A percentile compares a stretch with the other conserved stretches of the same genome.
Conservation (phyloP, 1,139 yeast genomes). For the Suhomyces panamericanus region DNA sequence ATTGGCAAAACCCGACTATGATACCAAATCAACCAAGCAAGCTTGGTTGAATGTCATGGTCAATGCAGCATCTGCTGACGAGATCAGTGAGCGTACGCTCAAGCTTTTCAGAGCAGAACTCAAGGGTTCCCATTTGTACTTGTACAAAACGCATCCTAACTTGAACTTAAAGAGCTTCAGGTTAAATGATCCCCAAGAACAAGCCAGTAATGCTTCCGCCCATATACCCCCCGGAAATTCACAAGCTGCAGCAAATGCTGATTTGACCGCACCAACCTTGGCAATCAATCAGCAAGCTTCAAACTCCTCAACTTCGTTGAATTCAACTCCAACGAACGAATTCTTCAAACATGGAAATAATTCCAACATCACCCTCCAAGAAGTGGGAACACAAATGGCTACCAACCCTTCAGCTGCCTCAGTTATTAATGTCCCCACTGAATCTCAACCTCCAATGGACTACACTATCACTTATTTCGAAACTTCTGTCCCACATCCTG, state of each 20-base stretch:
- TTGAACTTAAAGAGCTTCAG: slow-evolving; percentile 49
- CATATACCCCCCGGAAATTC: not conserved
- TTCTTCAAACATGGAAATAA: slow-evolving; percentile 18
- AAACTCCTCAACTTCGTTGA: slow-evolving; percentile 7
- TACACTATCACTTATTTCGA: slow-evolving; percentile 27
- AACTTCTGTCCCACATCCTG: slow-evolving; percentile 61
- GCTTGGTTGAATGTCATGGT: slow-evolving; percentile 47
- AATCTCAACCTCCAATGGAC: slow-evolving; percentile 12
- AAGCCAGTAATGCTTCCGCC: not conserved
- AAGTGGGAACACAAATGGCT: slow-evolving; percentile 9
- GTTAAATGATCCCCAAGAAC: slow-evolving; percentile 14
- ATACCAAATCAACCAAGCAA: slow-evolving; percentile 32
- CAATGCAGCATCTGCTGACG: slow-evolving; percentile 32
- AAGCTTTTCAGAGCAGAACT: slow-evolving; percentile 61
- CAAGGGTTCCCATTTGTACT: slow-evolving; percentile 58
- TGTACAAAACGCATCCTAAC: slow-evolving; percentile 56
- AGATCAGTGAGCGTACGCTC: slow-evolving; percentile 40
- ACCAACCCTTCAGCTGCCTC: slow-evolving; percentile 8
- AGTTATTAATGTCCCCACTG: not conserved
- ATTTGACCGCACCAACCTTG: slow-evolving; percentile 9
- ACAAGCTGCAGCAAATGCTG: slow-evolving; percentile 1
- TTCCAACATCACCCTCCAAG: slow-evolving; percentile 19
- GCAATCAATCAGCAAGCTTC: slow-evolving; percentile 7
- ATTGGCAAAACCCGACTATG: slow-evolving; percentile 40
- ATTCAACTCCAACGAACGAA: slow-evolving; percentile 15